Evolutionary conservation across 306 rosid species (phyloP), one percentile per base, ranked within the genome.

Genomic region (Cajanus cajan): DNA sequence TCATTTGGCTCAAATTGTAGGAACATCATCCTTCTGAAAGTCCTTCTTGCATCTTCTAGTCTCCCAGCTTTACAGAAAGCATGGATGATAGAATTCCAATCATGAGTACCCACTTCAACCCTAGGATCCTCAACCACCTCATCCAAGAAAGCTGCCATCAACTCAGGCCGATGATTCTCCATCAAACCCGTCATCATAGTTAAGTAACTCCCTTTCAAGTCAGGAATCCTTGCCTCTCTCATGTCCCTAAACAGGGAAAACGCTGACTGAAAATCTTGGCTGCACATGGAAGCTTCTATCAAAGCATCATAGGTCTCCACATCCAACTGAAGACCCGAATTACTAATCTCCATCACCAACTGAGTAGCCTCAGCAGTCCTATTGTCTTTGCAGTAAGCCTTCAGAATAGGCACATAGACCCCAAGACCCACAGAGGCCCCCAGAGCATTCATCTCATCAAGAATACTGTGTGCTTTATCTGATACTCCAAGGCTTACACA

Each of bases 61-160:
- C 94, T 87, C 82, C 96, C 94, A 50, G 89, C 94, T 78, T 95
- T 95, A 87, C 98, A 91, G 85, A 95, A 95, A 61, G 98, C 97
- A 58, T 93, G 97, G 68, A 95, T 90, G 66, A 95, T 95, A 28
- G 97, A 95, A 76, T 93, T 95, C 99, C 98, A 95, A 77, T 95
- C 99, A 78, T 95, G 99, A 63, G 94, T 91, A 58, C 97, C 89
- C 11, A 95, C 90, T 79, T 93, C 95, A 63, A 95, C 79, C 64
- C 91, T 92, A 73, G 98, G 98, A 82, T 95, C 98, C 82, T 79
- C 97, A 58, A 85, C 97, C 78, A 90, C 94, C 84, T 93, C 99
- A 78, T 95, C 99, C 70, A 93, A 85, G 85, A 93, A 95, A 64
- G 99, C 96, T 37, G 96, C 98, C 99, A 95, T 95, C 87, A 95